These are phyloP conservation scores for Hemileccinum rubropunctum DNA, from an alignment of 768 basidiomycete species.

Conservation along the genomic window DNA sequence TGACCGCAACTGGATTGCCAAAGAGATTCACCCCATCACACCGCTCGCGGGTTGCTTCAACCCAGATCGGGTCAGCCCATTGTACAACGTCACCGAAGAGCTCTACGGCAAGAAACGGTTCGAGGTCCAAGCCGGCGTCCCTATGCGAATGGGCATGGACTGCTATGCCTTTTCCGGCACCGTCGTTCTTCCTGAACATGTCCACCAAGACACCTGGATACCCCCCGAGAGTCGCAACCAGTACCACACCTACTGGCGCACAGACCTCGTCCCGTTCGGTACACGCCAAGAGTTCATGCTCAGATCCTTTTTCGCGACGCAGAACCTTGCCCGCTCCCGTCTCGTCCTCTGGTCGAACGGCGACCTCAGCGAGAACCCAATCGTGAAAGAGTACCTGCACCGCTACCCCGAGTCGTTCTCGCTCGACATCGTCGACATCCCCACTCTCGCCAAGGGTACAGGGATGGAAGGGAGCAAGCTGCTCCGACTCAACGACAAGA, in stretches of 20 bases:
- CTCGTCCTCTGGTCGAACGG: slow-evolving; percentile 94
- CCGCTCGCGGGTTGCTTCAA: slow-evolving; percentile 77
- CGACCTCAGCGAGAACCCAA: slow-evolving; percentile 52
- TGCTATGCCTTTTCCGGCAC: slow-evolving; percentile 93
- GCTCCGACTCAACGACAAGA: slow-evolving; percentile 62
- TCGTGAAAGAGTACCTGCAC: slow-evolving; percentile 58
- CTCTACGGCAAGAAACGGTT: slow-evolving; percentile 62
- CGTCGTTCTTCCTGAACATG: slow-evolving; percentile 39
- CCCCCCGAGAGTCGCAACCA: slow-evolving; percentile 49
- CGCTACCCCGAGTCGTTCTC: slow-evolving; percentile 71
- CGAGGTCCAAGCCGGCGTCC: slow-evolving; percentile 78
- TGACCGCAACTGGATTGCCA: slow-evolving; percentile 66
- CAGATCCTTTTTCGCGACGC: slow-evolving; percentile 92
- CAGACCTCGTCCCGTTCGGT: slow-evolving; percentile 76
- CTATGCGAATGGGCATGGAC: slow-evolving; percentile 76
- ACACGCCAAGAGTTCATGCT: slow-evolving; percentile 86
- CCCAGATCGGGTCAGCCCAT: slow-evolving; percentile 51
- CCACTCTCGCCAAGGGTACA: slow-evolving; percentile 69
- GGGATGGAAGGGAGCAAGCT: slow-evolving; percentile 62
- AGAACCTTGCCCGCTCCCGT: slow-evolving; percentile 61
- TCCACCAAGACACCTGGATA: slow-evolving; percentile 12
- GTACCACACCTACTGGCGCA: slow-evolving; percentile 94
- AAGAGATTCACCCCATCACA: slow-evolving; percentile 63
- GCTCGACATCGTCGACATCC: slow-evolving; percentile 65
- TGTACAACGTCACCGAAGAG: slow-evolving; percentile 66